These are phyloP conservation scores for Arachnopeziza araneosa DNA, from an alignment of 2,329 filamentous ascomycete species.

Conservation along the genomic window DNA sequence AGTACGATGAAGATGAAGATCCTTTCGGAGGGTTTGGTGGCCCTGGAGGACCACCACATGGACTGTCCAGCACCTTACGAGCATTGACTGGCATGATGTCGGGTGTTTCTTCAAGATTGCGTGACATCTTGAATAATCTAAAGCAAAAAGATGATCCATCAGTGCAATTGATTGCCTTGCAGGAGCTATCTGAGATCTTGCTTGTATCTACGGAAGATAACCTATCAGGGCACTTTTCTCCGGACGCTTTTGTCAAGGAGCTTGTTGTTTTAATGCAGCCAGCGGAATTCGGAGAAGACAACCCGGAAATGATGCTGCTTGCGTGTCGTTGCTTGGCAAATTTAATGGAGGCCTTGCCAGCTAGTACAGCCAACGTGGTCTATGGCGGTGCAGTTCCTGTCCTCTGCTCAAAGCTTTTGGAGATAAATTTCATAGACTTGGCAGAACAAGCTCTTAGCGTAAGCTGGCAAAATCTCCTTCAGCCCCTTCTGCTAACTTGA, in stretches of 20 bases:
- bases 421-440: conserved; percentile 95
- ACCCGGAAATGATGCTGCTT: conserved; percentile 94
- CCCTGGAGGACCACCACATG: conserved; percentile 54
- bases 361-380: conserved; percentile 90
- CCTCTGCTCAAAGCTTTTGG: conserved; percentile 87
- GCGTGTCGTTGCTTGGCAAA: conserved; percentile 95
- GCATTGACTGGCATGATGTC: conserved; percentile 91
- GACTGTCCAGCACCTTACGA: conserved; percentile 74
- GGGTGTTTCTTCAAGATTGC: conserved; percentile 71
- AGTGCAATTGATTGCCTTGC: conserved; percentile 83
- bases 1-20: conserved; percentile 51
- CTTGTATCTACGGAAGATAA: conserved; percentile 96
- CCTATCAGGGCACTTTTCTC: conserved; percentile 87
- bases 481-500: neutral
- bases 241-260: conserved; percentile 93
- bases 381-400: conserved; percentile 96
- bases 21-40: conserved; percentile 64
- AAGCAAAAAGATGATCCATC: conserved; percentile 81
- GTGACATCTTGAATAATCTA: conserved; percentile 70
- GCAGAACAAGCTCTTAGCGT: conserved; percentile 91
- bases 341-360: conserved; percentile 92
- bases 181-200: conserved; percentile 88
- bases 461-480: conserved; percentile 27
- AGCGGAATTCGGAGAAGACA: conserved; percentile 78
- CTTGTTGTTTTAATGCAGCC: conserved; percentile 88